Evolutionary conservation across 2,329 filamentous ascomycete genomes (phyloP).

Genomic region (Colletotrichum euphorbiae): DNA sequence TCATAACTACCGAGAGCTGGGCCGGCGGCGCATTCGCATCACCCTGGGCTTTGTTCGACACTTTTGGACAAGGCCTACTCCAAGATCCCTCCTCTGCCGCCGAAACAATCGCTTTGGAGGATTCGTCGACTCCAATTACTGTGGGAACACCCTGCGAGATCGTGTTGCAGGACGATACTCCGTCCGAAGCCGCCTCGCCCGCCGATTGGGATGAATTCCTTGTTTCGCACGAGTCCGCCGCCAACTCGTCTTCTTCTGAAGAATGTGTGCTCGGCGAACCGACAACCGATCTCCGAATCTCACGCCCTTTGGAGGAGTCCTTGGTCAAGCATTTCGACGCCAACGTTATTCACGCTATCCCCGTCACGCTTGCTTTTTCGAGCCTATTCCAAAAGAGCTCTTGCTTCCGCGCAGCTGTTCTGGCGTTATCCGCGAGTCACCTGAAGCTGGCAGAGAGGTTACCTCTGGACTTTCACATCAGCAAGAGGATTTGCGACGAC

Average conservation of each 20-base stretch:
- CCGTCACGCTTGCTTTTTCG: slow-evolving; percentile 22
- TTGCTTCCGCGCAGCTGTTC: slow-evolving; percentile 22
- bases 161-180: neutral
- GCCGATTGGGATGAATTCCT: slow-evolving; percentile 24
- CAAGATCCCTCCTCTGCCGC: neutral
- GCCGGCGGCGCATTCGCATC: neutral
- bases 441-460: slow-evolving; percentile 5
- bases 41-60: slow-evolving; percentile 22
- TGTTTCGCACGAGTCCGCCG: neutral
- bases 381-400: slow-evolving; percentile 18
- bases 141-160: neutral
- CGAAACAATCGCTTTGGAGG: neutral
- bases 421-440: slow-evolving; percentile 29
- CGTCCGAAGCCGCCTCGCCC: neutral
- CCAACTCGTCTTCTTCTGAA: neutral
- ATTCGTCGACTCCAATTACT: neutral
- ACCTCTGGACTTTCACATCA: neutral
- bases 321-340: slow-evolving; percentile 29
- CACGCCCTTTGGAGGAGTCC: slow-evolving; percentile 15
- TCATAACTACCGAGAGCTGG: neutral
- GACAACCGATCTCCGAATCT: slow-evolving; percentile 3
- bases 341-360: slow-evolving; percentile 17
- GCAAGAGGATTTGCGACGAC: slow-evolving; percentile 10
- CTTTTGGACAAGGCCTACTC: neutral
- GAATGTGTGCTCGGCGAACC: slow-evolving; percentile 11